Conservation (phyloP, 345 rosid genomes). For the Eutrema heterophyllum region DNA sequence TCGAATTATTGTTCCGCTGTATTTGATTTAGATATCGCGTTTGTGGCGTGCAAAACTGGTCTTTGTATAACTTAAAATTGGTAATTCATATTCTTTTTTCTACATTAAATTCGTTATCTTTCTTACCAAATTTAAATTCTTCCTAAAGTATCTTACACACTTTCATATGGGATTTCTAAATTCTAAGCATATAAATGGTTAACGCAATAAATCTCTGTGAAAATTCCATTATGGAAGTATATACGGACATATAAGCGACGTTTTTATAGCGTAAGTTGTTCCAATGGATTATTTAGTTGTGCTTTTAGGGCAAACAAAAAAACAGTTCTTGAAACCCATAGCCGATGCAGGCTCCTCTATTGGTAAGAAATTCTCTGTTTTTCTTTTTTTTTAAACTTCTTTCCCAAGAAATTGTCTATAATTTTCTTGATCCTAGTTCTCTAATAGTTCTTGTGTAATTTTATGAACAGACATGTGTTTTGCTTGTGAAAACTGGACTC, state of each 20-base stretch:
- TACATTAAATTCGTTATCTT: not conserved
- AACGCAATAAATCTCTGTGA: not conserved
- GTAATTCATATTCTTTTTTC: not conserved
- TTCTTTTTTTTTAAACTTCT: not conserved
- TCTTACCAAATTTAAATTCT: not conserved
- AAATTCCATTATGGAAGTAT: not conserved
- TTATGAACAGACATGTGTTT: conserved; percentile 18
- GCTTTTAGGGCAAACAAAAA: not conserved
- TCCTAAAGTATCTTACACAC: too few relatives aligned
- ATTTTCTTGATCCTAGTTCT: not conserved
- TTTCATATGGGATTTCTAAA: too few relatives aligned
- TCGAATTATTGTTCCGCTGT: not conserved
- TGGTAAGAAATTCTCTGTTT: conserved; percentile 5
- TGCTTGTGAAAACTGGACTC: conserved; percentile 10
- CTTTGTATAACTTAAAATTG: not conserved
- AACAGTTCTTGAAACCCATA: not conserved
- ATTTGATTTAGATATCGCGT: not conserved
- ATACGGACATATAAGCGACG: not conserved
- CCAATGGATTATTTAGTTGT: not conserved
- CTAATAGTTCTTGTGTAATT: not conserved
- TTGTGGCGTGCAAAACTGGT: conserved; percentile 19
- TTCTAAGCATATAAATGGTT: not conserved
- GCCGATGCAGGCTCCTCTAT: conserved; percentile 5
- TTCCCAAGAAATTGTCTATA: not conserved
- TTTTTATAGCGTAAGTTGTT: not conserved